Conservation (phyloP, 345 rosid genomes). For the Aquilaria malaccensis region DNA sequence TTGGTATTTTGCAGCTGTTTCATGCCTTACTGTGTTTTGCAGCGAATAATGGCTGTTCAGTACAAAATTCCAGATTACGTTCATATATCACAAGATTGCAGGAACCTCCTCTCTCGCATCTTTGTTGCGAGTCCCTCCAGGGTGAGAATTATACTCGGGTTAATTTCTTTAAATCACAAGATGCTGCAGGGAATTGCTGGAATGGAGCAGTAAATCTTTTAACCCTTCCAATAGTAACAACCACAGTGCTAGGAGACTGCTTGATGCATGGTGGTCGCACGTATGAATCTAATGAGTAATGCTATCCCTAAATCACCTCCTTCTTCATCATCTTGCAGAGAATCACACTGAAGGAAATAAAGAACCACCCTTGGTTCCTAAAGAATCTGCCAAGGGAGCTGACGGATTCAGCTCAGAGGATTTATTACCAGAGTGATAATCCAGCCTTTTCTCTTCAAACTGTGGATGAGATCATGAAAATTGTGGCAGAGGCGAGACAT, state of each 20-base stretch:
- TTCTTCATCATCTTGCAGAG: slow-evolving; percentile 35
- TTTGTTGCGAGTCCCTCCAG: slow-evolving; percentile 68
- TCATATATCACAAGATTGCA: slow-evolving; percentile 77
- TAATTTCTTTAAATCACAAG: not conserved
- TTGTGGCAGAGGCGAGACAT: slow-evolving; percentile 82
- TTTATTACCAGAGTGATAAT: slow-evolving; percentile 61
- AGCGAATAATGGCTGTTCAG: slow-evolving; percentile 85
- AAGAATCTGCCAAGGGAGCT: slow-evolving; percentile 93
- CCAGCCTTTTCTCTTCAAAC: slow-evolving; percentile 74
- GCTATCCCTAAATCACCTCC: not conserved
- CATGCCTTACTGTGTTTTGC: slow-evolving; percentile 20
- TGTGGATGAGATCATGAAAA: slow-evolving; percentile 83
- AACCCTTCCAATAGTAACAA: too few relatives aligned
- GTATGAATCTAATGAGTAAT: not conserved
- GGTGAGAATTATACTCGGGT: slow-evolving; percentile 29
- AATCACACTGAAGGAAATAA: slow-evolving; percentile 71
- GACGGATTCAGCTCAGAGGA: slow-evolving; percentile 69
- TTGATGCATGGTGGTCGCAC: not conserved
- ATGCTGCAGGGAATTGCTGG: too few relatives aligned
- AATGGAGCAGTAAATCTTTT: too few relatives aligned
- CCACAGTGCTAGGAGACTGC: not conserved
- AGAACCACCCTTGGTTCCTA: slow-evolving; percentile 87
- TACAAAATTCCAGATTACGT: slow-evolving; percentile 89
- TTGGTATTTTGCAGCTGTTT: not conserved
- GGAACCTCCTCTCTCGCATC: slow-evolving; percentile 68